Evolutionary conservation across 345 rosid genomes (phyloP), one percentile per base, ranked within the genome.

Genomic region (Rhodomyrtus tomentosa): DNA sequence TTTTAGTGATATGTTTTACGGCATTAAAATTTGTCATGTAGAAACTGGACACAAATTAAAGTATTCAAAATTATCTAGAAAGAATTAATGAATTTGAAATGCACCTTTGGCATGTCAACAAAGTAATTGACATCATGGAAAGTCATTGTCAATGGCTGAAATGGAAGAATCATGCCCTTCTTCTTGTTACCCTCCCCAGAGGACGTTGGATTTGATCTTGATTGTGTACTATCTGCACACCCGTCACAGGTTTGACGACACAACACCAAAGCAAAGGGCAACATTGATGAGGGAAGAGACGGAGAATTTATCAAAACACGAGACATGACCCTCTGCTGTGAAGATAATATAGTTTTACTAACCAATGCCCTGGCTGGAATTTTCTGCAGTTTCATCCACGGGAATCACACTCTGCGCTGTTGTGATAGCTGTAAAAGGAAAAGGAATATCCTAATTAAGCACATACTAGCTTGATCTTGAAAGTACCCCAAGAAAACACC

Each of bases 81-180:
- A 68, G 36, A 68, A 5, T 68, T 7, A 68, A 68, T 68, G 42
- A 13, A 68, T 16, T 4, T 32, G 24, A 40, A 84, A 56, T 40
- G 80, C 72, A 95, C 99, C 96, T 91, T 89, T 42, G 98, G 98
- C 96, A 95, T 94, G 87, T 96, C 96, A 84, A 96, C 99, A 84
- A 86, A 96, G 90, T 95, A 96, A 88, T 93, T 96, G 88, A 96
- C 96, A 90, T 95, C 90, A 87, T 93, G 93, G 87, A 96, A 96
- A 83, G 98, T 95, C 98, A 96, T 95, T 88, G 96, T 88, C 84
- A 94, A 91, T 62, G 98, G 99, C 87, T 92, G 91, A 89, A 96
- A 95, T 85, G 99, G 99, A 85, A 96, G 96, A 85, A 96, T 94
- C 99, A 95, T 95, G 90, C 99, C 99, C 85, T 90, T 94, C 85